Conservation (phyloP, 805 yeast species). For the Candida tammaniensis region DNA sequence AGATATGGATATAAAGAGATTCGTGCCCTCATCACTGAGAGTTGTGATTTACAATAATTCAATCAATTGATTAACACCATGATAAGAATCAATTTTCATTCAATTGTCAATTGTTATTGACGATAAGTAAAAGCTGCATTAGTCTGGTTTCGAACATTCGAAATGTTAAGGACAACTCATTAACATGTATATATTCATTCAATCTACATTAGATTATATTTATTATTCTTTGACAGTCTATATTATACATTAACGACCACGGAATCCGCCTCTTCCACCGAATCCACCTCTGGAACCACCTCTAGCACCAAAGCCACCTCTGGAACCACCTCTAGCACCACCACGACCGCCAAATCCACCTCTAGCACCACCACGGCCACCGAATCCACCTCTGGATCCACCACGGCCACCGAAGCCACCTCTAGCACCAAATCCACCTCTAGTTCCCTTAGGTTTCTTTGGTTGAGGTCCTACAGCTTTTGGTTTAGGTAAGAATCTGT, state of each 20-base stretch:
- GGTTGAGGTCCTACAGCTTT: slow-evolving; percentile 82
- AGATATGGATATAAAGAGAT: slow-evolving; percentile 56
- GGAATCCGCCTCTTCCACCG: slow-evolving; percentile 36
- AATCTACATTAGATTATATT: too few species aligned
- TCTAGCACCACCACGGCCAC: slow-evolving; percentile 38
- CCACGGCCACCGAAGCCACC: slow-evolving; percentile 39
- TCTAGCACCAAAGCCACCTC: slow-evolving; percentile 47
- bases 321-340: slow-evolving; percentile 33
- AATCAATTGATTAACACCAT: too few species aligned
- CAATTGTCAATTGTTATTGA: too few species aligned
- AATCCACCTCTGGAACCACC: slow-evolving; percentile 41
- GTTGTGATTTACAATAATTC: slow-evolving; percentile 35
- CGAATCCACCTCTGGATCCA: slow-evolving; percentile 29
- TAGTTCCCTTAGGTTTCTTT: slow-evolving; percentile 63
- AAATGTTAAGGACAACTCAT: too few species aligned
- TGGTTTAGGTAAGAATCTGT: slow-evolving; percentile 96
- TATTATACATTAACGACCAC: slow-evolving; percentile 28
- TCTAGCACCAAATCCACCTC: slow-evolving; percentile 47
- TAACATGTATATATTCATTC: too few species aligned
- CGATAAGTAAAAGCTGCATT: too few species aligned
- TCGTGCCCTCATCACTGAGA: slow-evolving; percentile 48
- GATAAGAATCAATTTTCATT: too few species aligned
- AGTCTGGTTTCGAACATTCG: too few species aligned
- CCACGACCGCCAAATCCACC: slow-evolving; percentile 36
- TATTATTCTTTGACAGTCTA: background rate